phyloP scores from a whole-genome alignment of 2,329 filamentous ascomycete genomes.

The Fusarium pseudoanthophilum region DNA sequence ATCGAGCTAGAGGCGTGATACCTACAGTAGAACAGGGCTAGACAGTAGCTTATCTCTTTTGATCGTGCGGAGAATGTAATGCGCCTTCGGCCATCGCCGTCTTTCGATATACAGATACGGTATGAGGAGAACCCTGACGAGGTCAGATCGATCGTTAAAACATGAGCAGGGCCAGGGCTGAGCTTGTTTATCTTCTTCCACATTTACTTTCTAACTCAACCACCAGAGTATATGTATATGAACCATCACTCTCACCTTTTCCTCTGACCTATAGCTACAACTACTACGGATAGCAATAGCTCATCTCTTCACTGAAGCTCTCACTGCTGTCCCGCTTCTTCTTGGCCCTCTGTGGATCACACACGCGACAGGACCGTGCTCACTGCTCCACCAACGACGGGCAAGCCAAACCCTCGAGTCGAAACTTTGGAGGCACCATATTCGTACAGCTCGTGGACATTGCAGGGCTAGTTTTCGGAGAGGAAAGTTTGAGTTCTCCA shows the following conservation, averaged over 20 bases:
- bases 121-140: slow-evolving; percentile 36
- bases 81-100: slow-evolving; percentile 27
- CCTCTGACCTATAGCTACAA: background rate
- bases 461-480: slow-evolving; percentile 38
- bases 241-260: background rate
- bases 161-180: slow-evolving; percentile 22
- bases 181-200: slow-evolving; percentile 18
- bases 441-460: slow-evolving; percentile 33
- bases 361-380: slow-evolving; percentile 40
- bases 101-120: slow-evolving; percentile 33
- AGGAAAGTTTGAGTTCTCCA: slow-evolving; percentile 9
- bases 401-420: slow-evolving; percentile 35
- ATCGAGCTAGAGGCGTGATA: slow-evolving; percentile 38
- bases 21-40: slow-evolving; percentile 38
- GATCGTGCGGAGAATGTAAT: slow-evolving; percentile 36
- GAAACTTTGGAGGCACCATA: slow-evolving; percentile 25
- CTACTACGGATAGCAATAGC: background rate
- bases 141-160: slow-evolving; percentile 34
- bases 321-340: slow-evolving; percentile 29
- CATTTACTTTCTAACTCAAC: background rate
- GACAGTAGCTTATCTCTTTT: slow-evolving; percentile 41
- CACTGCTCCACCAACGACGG: slow-evolving; percentile 37
- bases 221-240: background rate
- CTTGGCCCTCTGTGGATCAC: slow-evolving; percentile 37
- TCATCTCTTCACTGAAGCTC: slow-evolving; percentile 23